phyloP scores from a whole-genome alignment of 768 basidiomycete genomes.

The Termitomyces sp. region DNA sequence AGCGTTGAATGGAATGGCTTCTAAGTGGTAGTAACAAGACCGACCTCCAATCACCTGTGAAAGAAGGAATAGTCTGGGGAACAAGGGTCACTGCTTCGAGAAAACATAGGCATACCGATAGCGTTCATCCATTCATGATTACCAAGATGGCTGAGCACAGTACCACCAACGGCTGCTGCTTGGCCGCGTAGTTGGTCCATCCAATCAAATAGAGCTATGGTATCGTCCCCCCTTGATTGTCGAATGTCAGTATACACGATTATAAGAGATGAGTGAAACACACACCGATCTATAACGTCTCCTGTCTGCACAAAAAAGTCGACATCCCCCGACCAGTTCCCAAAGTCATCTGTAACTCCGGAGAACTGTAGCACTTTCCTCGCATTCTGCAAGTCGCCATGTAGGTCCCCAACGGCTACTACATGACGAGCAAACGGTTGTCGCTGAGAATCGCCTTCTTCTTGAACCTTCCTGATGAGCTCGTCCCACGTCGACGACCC shows the following conservation, averaged over 20 bases:
- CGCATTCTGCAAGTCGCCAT: constrained; percentile 83
- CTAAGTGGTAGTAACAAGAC: neutral
- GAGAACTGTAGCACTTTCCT: constrained; percentile 76
- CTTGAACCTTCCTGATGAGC: neutral
- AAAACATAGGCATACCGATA: constrained; percentile 43
- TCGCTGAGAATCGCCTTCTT: neutral
- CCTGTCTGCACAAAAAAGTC: constrained; percentile 94
- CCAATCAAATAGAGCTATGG: constrained; percentile 76
- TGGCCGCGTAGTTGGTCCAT: constrained; percentile 81
- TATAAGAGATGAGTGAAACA: neutral
- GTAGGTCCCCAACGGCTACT: constrained; percentile 88
- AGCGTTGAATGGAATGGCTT: neutral
- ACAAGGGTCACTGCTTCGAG: neutral
- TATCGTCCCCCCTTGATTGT: constrained; percentile 75
- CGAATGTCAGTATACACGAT: neutral
- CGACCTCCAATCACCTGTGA: constrained; percentile 80
- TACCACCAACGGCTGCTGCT: constrained; percentile 63
- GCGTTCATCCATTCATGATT: constrained; percentile 98
- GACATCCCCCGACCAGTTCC: constrained; percentile 77
- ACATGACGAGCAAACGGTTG: constrained; percentile 49
- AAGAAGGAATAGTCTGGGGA: constrained; percentile 2
- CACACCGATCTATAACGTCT: constrained; percentile 88
- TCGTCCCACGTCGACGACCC: constrained; percentile 5
- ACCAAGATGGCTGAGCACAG: constrained; percentile 73
- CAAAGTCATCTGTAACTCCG: constrained; percentile 62